Percentiles rank a stretch among this genome's conserved stretches.
These are phyloP conservation scores for Chytriomyces sp. DNA, from an alignment of 192 early-diverging fungal species.

Conservation along the genomic window DNA sequence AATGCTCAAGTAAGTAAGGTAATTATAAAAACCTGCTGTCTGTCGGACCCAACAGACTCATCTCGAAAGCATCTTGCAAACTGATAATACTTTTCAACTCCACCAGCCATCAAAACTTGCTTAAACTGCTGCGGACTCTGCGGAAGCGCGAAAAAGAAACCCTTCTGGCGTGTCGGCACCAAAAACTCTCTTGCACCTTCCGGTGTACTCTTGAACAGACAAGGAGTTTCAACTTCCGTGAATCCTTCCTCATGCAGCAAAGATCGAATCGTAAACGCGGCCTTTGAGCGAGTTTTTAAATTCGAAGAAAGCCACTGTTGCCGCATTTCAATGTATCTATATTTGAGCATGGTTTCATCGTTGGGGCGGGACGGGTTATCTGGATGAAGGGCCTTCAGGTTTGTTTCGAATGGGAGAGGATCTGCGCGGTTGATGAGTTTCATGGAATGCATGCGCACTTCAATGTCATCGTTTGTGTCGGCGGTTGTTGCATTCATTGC, in stretches of 20 bases:
- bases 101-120: conserved; percentile 85
- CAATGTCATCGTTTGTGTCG: conserved; percentile 48
- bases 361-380: conserved; percentile 34
- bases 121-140: conserved; percentile 95
- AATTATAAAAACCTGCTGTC: conserved; percentile 65
- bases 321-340: conserved; percentile 84
- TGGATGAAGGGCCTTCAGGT: conserved; percentile 62
- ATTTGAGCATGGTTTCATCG: conserved; percentile 76
- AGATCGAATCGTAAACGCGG: conserved; percentile 70
- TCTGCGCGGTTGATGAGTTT: conserved; percentile 73
- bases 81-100: conserved; percentile 91
- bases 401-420: conserved; percentile 65
- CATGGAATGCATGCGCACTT: conserved; percentile 66
- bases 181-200: conserved; percentile 93
- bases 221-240: conserved; percentile 91
- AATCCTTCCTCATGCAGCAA: conserved; percentile 71
- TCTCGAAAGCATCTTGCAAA: conserved; percentile 92
- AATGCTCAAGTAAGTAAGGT: too few species aligned
- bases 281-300: conserved; percentile 69
- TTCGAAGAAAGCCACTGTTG: conserved; percentile 77
- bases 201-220: conserved; percentile 88
- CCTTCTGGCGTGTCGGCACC: conserved; percentile 80
- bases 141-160: conserved; percentile 83
- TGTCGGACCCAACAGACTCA: conserved; percentile 83
- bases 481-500: background rate